Evolutionary conservation across 495 filamentous ascomycete species (phyloP).

Genomic region (Xylaria curta): DNA sequence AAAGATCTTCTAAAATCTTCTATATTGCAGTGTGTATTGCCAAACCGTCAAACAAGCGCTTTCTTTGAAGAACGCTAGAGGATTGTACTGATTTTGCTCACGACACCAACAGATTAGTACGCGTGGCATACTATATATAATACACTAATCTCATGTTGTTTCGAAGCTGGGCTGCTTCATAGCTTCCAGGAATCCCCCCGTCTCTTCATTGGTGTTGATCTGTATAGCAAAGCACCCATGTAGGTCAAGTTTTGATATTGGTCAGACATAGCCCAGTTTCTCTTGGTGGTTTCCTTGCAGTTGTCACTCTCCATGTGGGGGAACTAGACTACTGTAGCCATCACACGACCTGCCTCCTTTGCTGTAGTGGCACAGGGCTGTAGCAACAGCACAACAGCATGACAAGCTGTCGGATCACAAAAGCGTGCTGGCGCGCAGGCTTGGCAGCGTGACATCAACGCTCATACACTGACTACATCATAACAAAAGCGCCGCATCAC

Average conservation of each 20-base stretch:
- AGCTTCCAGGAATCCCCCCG: background rate
- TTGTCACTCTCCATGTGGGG: background rate
- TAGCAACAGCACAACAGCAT: background rate
- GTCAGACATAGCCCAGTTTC: background rate
- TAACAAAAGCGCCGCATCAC: background rate
- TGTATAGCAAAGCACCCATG: background rate
- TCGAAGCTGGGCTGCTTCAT: background rate
- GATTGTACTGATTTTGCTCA: background rate
- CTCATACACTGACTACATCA: background rate
- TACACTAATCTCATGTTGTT: background rate
- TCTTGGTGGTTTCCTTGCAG: background rate
- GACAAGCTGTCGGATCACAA: background rate
- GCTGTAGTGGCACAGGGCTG: background rate
- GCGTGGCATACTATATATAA: background rate
- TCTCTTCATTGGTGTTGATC: background rate
- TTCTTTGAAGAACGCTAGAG: background rate
- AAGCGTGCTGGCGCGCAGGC: background rate
- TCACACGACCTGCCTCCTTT: background rate
- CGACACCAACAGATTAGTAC: background rate
- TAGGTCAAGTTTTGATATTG: background rate
- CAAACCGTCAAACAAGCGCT: background rate
- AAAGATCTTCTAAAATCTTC: conserved; percentile 14
- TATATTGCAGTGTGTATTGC: background rate
- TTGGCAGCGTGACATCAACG: background rate
- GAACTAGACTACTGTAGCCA: background rate